Conservation (phyloP, 495 filamentous ascomycete genomes). For the Baudoinia panamericana region DNA sequence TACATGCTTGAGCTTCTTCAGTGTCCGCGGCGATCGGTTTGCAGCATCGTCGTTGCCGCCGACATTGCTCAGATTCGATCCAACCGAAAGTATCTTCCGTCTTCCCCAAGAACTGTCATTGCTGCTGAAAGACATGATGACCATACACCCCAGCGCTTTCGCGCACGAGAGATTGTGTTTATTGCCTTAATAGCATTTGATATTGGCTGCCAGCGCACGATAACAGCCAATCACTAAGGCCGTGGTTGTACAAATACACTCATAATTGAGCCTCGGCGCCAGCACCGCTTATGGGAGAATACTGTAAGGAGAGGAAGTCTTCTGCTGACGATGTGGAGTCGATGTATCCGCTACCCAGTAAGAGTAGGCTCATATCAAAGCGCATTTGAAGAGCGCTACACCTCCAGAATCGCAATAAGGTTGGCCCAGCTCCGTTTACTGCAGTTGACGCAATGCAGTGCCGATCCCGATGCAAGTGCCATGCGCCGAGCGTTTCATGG, state of each 20-base stretch:
- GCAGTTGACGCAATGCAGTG: background rate
- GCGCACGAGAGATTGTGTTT: conserved; percentile 10
- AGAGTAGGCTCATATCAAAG: too few species aligned
- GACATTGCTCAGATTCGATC: conserved; percentile 18
- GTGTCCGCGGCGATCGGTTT: conserved; percentile 14
- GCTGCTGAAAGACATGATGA: conserved; percentile 23
- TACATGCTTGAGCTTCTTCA: conserved; percentile 22
- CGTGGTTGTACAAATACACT: too few species aligned
- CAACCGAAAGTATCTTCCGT: conserved; percentile 23
- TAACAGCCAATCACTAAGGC: conserved; percentile 7
- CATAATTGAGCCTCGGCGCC: too few species aligned
- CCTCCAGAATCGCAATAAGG: too few species aligned
- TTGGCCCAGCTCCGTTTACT: background rate
- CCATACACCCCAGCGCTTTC: background rate
- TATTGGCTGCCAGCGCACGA: conserved; percentile 3
- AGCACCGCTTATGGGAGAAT: conserved; percentile 6
- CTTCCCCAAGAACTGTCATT: conserved; percentile 22
- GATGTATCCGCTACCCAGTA: too few species aligned
- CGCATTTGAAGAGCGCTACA: too few species aligned
- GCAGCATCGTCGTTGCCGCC: conserved; percentile 11
- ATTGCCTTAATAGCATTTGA: conserved; percentile 6
- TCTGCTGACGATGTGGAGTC: too few species aligned
- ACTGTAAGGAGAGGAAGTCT: background rate
- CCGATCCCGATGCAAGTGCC: too few species aligned
- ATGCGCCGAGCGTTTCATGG: too few species aligned